A percentile compares a stretch with the other conserved stretches of the same genome.
These are phyloP conservation scores for Suhomyces guaymorum DNA, from an alignment of 1,139 yeast genomes.

Conservation along the genomic window DNA sequence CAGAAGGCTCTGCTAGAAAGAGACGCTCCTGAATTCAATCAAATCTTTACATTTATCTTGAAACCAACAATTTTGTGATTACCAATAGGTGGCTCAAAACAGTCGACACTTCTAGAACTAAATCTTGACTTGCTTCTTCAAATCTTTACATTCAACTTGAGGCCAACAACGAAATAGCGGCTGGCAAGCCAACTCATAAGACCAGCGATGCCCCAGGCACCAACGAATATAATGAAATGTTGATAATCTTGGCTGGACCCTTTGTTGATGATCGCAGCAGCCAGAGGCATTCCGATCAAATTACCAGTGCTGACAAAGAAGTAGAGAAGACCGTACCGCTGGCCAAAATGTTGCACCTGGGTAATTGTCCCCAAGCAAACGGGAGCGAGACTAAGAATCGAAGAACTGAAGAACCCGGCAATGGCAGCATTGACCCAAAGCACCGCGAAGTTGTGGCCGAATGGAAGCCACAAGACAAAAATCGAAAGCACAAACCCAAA, in stretches of 20 bases:
- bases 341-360: slow-evolving; percentile 42
- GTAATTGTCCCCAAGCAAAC: slow-evolving; percentile 43
- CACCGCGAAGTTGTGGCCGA: slow-evolving; percentile 33
- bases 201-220: slow-evolving; percentile 31
- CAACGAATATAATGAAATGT: slow-evolving; percentile 39
- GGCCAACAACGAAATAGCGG: slow-evolving; percentile 37
- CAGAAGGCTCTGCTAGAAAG: slow-evolving; percentile 11
- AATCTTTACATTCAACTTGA: slow-evolving; percentile 33
- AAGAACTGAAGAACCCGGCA: slow-evolving; percentile 34
- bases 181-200: slow-evolving; percentile 34
- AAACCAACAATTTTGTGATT: slow-evolving; percentile 37
- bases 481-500: slow-evolving; percentile 33
- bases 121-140: too few species aligned
- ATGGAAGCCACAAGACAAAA: slow-evolving; percentile 41
- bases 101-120: too few species aligned
- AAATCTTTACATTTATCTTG: slow-evolving; percentile 32
- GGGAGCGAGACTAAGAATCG: slow-evolving; percentile 40
- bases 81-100: too few species aligned
- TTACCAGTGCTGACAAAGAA: slow-evolving; percentile 43
- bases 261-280: slow-evolving; percentile 42
- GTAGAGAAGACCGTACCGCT: slow-evolving; percentile 42
- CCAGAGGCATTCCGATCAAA: slow-evolving; percentile 46
- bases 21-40: slow-evolving; percentile 6
- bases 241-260: slow-evolving; percentile 33
- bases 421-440: slow-evolving; percentile 38